These are phyloP conservation scores for Novymonas esmeraldas DNA, from an alignment of 208 protist species.

Conservation along the genomic window DNA sequence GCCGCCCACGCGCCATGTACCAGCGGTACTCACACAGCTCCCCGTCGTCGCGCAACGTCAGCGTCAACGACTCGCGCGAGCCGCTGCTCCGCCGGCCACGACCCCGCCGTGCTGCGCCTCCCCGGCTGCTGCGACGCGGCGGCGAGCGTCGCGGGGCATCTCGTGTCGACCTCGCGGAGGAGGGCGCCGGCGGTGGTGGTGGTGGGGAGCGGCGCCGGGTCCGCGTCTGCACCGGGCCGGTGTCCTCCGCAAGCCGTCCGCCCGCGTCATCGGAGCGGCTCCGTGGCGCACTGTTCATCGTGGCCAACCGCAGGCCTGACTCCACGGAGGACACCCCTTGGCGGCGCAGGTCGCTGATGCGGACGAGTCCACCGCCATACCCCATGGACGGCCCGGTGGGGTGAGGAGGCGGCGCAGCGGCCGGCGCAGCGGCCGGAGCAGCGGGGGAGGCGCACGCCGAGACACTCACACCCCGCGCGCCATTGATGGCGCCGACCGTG, in stretches of 20 bases:
- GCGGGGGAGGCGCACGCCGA: too few relatives aligned
- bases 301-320: conserved; percentile 16
- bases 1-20: conserved; percentile 59
- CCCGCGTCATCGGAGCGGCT: too few relatives aligned
- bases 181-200: too few relatives aligned
- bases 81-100: not conserved
- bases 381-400: conserved; percentile 3
- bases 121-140: too few relatives aligned
- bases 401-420: too few relatives aligned
- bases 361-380: conserved; percentile 69
- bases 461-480: too few relatives aligned
- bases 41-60: conserved; percentile 47
- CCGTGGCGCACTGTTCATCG: too few relatives aligned
- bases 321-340: conserved; percentile 20
- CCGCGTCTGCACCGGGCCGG: not conserved
- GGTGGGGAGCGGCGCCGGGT: too few relatives aligned
- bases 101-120: not conserved
- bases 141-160: not conserved
- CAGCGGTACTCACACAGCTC: conserved; percentile 54
- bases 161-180: not conserved
- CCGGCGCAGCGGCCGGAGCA: too few relatives aligned
- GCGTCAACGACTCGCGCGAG: not conserved
- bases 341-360: conserved; percentile 70
- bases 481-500: not conserved
- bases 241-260: not conserved